A percentile compares a stretch with the other conserved stretches of the same genome.
phyloP scores from a whole-genome alignment of 495 filamentous ascomycete genomes.

The Cercophora scortea region DNA sequence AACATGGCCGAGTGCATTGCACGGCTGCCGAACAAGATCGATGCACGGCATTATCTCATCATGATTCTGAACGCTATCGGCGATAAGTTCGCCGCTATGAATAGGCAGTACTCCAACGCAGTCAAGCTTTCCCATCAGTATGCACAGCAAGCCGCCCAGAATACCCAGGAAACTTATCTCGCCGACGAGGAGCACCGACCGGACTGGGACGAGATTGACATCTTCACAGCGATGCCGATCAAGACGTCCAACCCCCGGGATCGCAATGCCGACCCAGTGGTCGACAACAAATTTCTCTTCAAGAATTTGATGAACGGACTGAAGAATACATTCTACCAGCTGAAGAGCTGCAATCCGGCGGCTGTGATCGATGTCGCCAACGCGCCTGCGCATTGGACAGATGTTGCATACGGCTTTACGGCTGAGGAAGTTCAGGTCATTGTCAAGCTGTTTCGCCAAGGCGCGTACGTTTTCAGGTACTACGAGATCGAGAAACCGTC shows the following conservation, averaged over 20 bases:
- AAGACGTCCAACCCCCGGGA: slow-evolving; percentile 91
- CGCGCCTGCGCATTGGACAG: slow-evolving; percentile 84
- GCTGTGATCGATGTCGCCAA: slow-evolving; percentile 67
- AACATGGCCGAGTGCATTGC: slow-evolving; percentile 98
- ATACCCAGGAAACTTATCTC: slow-evolving; percentile 67
- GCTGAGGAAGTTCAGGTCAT: slow-evolving; percentile 96
- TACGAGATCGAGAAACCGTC: slow-evolving; percentile 81
- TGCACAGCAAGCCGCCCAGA: slow-evolving; percentile 56
- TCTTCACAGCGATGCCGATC: slow-evolving; percentile 92
- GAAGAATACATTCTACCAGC: slow-evolving; percentile 93
- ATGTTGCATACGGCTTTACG: slow-evolving; percentile 93
- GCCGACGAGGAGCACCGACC: slow-evolving; percentile 72
- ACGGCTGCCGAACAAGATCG: slow-evolving; percentile 78
- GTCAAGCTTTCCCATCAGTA: slow-evolving; percentile 81
- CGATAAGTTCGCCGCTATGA: slow-evolving; percentile 98
- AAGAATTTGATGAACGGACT: slow-evolving; percentile 96
- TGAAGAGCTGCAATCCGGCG: slow-evolving; percentile 73
- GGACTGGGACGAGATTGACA: slow-evolving; percentile 97
- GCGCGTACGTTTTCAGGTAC: slow-evolving; percentile 90
- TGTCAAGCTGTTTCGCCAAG: slow-evolving; percentile 94
- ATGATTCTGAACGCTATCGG: slow-evolving; percentile 97
- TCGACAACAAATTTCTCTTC: slow-evolving; percentile 97
- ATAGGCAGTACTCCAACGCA: slow-evolving; percentile 86
- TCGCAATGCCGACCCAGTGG: slow-evolving; percentile 83
- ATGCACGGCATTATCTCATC: slow-evolving; percentile 90